Evolutionary conservation across 495 filamentous ascomycete species (phyloP).

Genomic region (Podospora tetraspora): DNA sequence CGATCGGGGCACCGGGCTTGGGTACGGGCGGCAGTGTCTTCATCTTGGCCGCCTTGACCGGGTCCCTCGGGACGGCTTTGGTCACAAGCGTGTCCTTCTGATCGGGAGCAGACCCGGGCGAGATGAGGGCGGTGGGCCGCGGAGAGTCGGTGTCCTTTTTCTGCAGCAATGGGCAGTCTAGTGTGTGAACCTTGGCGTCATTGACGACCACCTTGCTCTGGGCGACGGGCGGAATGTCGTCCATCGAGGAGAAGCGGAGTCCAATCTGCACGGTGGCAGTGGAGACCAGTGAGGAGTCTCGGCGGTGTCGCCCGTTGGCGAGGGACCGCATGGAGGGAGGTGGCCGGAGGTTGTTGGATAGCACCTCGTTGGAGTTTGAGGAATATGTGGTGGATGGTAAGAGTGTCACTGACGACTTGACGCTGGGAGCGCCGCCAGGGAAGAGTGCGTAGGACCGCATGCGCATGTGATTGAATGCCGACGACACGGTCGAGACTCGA

Average conservation of each 20-base stretch:
- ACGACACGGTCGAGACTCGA: constrained; percentile 22
- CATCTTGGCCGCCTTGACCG: constrained; percentile 31
- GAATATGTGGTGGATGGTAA: constrained; percentile 42
- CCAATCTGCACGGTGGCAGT: constrained; percentile 48
- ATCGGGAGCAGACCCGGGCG: constrained; percentile 8
- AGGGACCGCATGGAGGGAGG: constrained; percentile 37
- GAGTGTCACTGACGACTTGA: constrained; percentile 31
- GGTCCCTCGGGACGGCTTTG: constrained; percentile 13
- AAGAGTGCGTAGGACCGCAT: constrained; percentile 42
- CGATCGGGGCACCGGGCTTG: neutral
- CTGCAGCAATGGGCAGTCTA: constrained; percentile 29
- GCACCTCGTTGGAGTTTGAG: constrained; percentile 24
- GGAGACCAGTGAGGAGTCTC: constrained; percentile 43
- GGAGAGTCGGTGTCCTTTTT: constrained; percentile 17
- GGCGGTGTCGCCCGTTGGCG: constrained; percentile 30
- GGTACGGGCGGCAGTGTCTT: constrained; percentile 36
- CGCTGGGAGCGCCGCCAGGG: constrained; percentile 26
- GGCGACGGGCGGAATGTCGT: constrained; percentile 33
- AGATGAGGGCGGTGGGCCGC: constrained; percentile 26
- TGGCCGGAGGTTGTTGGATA: constrained; percentile 31
- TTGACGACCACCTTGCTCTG: constrained; percentile 16
- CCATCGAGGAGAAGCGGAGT: constrained; percentile 42
- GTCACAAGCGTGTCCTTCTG: neutral
- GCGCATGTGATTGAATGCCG: constrained; percentile 23
- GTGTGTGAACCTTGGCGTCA: constrained; percentile 28